Evolutionary conservation across 1,139 yeast genomes (phyloP).

Genomic region (Zygoascus sp.): DNA sequence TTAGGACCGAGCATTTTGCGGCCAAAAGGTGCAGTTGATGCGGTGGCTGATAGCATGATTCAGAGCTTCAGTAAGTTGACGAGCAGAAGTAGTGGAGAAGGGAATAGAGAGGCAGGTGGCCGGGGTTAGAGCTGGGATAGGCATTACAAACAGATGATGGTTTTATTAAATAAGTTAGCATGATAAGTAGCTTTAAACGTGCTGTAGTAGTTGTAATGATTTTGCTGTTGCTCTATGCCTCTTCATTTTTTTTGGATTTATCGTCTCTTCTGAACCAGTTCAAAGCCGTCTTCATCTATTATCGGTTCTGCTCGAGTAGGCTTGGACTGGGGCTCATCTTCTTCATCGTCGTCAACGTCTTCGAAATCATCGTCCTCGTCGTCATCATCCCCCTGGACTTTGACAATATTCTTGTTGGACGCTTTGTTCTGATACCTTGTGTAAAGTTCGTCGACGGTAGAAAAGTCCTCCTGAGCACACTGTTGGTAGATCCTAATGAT

Average conservation of each 20-base stretch:
- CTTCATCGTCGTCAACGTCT: conserved; percentile 40
- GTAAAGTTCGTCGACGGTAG: conserved; percentile 56
- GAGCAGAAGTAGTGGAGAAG: conserved; percentile 4
- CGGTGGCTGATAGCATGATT: conserved; percentile 45
- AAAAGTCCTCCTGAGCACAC: conserved; percentile 50
- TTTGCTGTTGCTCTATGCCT: neutral
- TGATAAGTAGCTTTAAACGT: too few relatives aligned
- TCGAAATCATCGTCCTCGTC: conserved; percentile 43
- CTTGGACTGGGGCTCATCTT: conserved; percentile 42
- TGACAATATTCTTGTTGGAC: conserved; percentile 30
- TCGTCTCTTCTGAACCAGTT: conserved; percentile 58
- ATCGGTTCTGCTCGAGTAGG: conserved; percentile 50
- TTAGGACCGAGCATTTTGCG: conserved; percentile 41
- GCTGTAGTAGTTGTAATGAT: neutral
- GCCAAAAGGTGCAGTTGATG: conserved; percentile 48
- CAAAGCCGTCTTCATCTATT: conserved; percentile 91
- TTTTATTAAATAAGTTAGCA: neutral
- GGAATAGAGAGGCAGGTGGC: neutral
- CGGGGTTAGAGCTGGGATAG: neutral
- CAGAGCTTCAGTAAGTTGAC: conserved; percentile 27
- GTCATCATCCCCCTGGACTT: conserved; percentile 41
- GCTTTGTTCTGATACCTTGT: conserved; percentile 54
- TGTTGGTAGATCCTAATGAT: conserved; percentile 64
- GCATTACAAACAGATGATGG: neutral
- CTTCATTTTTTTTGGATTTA: conserved; percentile 13